phyloP scores from a whole-genome alignment of 23 red algal genomes.

The Chondrus crispus region DNA sequence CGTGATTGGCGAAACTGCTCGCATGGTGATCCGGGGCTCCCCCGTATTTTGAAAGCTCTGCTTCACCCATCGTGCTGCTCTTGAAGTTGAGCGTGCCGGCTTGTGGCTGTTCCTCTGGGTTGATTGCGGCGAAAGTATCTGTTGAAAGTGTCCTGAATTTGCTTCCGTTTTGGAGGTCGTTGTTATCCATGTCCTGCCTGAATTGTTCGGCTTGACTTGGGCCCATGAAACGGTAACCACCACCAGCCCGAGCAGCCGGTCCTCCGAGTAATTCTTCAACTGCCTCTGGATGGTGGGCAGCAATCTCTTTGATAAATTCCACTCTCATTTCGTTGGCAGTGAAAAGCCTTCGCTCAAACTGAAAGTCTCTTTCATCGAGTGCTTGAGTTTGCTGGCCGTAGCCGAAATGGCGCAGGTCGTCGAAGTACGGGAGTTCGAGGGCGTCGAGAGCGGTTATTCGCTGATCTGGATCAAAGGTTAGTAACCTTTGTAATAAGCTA shows the following conservation, averaged over 20 bases:
- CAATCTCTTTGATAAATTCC: slow-evolving; percentile 87
- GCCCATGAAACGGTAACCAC: slow-evolving; percentile 30
- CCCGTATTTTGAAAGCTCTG: slow-evolving; percentile 58
- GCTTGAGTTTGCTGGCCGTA: slow-evolving; percentile 59
- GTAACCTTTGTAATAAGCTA: slow-evolving; percentile 64
- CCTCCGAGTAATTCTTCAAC: slow-evolving; percentile 45
- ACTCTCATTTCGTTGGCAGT: slow-evolving; percentile 68
- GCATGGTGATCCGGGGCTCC: slow-evolving; percentile 47
- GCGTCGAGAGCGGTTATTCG: slow-evolving; percentile 80
- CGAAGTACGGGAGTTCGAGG: slow-evolving; percentile 84
- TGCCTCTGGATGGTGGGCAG: slow-evolving; percentile 84
- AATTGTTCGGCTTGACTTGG: slow-evolving; percentile 55
- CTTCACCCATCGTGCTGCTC: slow-evolving; percentile 66
- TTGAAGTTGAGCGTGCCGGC: slow-evolving; percentile 43
- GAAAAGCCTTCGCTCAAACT: slow-evolving; percentile 81
- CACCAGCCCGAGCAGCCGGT: not conserved
- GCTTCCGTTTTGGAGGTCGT: not conserved
- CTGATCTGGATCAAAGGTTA: slow-evolving; percentile 80
- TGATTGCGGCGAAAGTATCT: slow-evolving; percentile 38
- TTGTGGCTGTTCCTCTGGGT: not conserved
- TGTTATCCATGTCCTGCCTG: slow-evolving; percentile 53
- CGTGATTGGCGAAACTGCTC: slow-evolving; percentile 48
- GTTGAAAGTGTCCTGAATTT: slow-evolving; percentile 46
- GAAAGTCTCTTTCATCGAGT: slow-evolving; percentile 79
- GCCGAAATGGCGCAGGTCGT: slow-evolving; percentile 62